Evolutionary conservation across 208 protist genomes (phyloP), one percentile per base, ranked within the genome.

Genomic region (Leishmania amazonensis): DNA sequence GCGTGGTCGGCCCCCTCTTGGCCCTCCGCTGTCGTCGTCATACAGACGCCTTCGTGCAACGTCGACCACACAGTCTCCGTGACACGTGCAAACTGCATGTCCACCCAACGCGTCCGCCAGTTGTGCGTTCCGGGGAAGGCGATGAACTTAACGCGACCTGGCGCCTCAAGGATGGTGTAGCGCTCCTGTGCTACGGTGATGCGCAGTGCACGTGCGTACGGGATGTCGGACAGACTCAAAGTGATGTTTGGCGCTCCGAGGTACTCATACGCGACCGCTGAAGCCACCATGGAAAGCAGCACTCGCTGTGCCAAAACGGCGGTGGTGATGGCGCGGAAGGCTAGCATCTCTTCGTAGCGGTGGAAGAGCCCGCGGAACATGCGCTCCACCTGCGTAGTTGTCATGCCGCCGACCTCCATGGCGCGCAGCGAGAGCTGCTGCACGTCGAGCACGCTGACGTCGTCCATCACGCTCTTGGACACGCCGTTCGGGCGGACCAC

Each of bases 41-140:
- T 38, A n/a, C 60, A 57, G 68, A 90, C 71, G 62, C 88, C 89
- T 42, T 90, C 85, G 76, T 92, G 71, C 58, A 94, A 71, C 49
- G 60, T 72, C 45, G 83, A 73, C 87, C 88, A 94, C 76, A 89
- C 78, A 38, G 67, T 31, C 75, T 85, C 70, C 57, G 75, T 57
- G 45, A 85, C 80, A 28, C 79, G 88, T 28, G 83, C 75, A 75
- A 90, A 89, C 38, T 84, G 80, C 57, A 95, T 24, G 73, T 93
- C 85, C 13, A 90, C 86, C 67, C 86, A 76, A 58, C 85, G 79
- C 64, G 94, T 97, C 19, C 92, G 90, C 86, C 85, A 92, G 86
- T 97, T 90, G 85, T 97, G 92, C 54, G 94, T 95, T 76, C 94
- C 94, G 7, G 94, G 91, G 60, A 97, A 94, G 38, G 94, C 81